Percentiles rank a stretch among this genome's conserved stretches.
phyloP scores from a whole-genome alignment of 164 flowering plant genomes.

The Annona cherimola region DNA sequence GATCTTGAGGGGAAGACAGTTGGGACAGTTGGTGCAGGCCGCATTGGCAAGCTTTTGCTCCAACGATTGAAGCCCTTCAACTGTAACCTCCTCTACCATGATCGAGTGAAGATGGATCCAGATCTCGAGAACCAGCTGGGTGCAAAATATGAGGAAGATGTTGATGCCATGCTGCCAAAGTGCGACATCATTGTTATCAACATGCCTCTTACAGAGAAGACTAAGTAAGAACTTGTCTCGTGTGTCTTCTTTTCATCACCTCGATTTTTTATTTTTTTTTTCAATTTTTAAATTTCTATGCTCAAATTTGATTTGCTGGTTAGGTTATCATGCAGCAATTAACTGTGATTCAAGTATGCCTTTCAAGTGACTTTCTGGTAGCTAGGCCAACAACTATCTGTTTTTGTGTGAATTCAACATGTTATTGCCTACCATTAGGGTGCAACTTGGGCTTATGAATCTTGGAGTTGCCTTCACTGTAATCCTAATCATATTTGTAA shows the following conservation, averaged over 20 bases:
- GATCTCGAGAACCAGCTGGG: constrained; percentile 71
- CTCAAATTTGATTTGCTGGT: neutral
- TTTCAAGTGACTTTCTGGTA: neutral
- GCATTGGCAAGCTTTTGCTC: constrained; percentile 82
- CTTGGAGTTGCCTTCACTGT: too few relatives aligned
- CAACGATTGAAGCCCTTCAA: constrained; percentile 93
- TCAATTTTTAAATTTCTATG: neutral
- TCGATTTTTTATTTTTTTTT: neutral
- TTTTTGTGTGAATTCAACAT: too few relatives aligned
- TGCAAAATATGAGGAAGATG: constrained; percentile 84
- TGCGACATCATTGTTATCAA: constrained; percentile 89
- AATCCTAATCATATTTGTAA: too few relatives aligned
- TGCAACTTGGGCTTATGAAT: too few relatives aligned
- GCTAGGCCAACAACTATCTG: too few relatives aligned
- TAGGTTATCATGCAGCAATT: too few relatives aligned
- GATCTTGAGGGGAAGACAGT: constrained; percentile 98
- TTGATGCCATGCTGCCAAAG: constrained; percentile 89
- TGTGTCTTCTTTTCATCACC: too few relatives aligned
- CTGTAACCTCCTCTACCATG: constrained; percentile 92
- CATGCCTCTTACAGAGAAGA: constrained; percentile 92
- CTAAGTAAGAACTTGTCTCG: constrained; percentile 44
- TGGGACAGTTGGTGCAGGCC: constrained; percentile 95
- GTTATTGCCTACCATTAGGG: too few relatives aligned
- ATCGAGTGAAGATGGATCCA: constrained; percentile 73
- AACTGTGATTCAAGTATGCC: neutral